Base-by-base conservation (phyloP, 2,329 filamentous ascomycete species). In the Boeremia exigua region DNA sequence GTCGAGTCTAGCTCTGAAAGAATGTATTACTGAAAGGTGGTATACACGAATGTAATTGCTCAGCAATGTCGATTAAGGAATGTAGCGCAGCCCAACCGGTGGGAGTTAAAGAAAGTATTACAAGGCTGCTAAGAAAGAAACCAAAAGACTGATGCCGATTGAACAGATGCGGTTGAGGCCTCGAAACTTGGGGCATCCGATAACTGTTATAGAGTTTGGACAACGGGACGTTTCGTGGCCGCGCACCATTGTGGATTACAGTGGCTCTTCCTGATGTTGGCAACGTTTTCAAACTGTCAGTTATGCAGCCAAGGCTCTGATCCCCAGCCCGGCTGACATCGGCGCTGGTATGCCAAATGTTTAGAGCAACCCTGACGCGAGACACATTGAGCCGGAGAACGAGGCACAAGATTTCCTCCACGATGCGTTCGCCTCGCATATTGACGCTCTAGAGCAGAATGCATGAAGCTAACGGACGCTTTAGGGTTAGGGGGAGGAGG, bases 81-180 rank as follows among this genome's bases (percentile, higher is more conserved):
- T 78, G 79, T 75, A 80, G 71, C 75, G 77, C 77, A 79, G 78
- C 80, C 80, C 81, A 82, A 74, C 80, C 81, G 80, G 80, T 81
- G 80, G 79, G 80, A 71, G 69, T 78, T 72, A 81, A 80, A 73
- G 78, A 80, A 75, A 77, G 77, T 73, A 73, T 73, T 73, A 75
- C 66, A 75, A 74, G 72, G 74, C 71, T 76, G 72, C 70, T 72
- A 75, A 66, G 56, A 60, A 59, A 64, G 61, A 65, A 73, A 68
- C 67, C 67, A 72, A 75, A 73, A 69, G 72, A 74, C 70, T 63
- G 67, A 60, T 69, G 68, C 67, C 65, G 70, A 71, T 71, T 69
- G 73, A 72, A 74, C 71, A 72, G 63, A 65, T 68, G 73, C 70
- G 66, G 69, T 69, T 72, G 70, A 70, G 55, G 70, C 69, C 66